Evolutionary conservation across 2,329 filamentous ascomycete species (phyloP).

Genomic region (Berkeleyomyces basicola): DNA sequence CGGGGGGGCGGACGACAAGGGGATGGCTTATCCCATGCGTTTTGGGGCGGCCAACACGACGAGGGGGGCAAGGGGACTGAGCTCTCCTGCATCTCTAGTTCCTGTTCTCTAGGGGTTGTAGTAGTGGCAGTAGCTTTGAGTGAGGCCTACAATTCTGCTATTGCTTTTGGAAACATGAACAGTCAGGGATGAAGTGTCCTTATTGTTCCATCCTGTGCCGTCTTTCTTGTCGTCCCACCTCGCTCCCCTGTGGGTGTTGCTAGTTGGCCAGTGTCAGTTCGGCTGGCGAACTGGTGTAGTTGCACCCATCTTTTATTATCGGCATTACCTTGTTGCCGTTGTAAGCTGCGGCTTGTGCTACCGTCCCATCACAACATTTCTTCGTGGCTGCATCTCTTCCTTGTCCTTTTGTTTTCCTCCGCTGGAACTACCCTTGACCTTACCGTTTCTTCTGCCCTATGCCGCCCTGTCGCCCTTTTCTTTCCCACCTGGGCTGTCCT

Average conservation of each 20-base stretch:
- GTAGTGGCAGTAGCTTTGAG: not conserved
- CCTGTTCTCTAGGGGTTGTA: not conserved
- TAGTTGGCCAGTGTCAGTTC: not conserved
- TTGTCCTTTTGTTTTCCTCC: not conserved
- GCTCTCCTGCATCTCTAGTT: not conserved
- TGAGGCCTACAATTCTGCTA: not conserved
- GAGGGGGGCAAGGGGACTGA: not conserved
- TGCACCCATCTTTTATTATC: not conserved
- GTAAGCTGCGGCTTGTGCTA: constrained; percentile 8
- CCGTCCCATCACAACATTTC: not conserved
- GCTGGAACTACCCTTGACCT: not conserved
- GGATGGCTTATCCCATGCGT: not conserved
- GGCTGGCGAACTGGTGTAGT: not conserved
- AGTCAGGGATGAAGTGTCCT: not conserved
- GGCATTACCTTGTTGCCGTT: not conserved
- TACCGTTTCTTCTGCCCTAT: not conserved
- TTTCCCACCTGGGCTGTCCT: not conserved
- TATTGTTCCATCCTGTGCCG: not conserved
- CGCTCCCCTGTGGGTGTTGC: not conserved
- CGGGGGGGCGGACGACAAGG: not conserved
- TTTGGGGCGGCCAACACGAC: not conserved
- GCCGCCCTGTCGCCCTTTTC: not conserved
- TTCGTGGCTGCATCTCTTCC: not conserved
- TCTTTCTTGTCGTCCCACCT: not conserved
- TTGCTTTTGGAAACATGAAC: not conserved